These are phyloP conservation scores for Gynandropsis gynandra DNA, from an alignment of 345 rosid genomes.

Conservation along the genomic window DNA sequence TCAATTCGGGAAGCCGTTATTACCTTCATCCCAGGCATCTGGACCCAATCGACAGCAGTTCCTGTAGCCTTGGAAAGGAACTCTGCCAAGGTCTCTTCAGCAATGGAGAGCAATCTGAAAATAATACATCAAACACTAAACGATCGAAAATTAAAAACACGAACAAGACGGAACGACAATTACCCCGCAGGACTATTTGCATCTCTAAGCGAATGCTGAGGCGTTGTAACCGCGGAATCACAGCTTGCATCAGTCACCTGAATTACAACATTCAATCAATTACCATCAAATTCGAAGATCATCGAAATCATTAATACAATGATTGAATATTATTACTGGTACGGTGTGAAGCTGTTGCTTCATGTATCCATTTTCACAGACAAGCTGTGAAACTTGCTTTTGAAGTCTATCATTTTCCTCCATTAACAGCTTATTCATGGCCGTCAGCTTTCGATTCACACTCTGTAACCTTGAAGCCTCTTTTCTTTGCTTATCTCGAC, in stretches of 20 bases:
- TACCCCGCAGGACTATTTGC: constrained; percentile 99
- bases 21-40: constrained; percentile 99
- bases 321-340: constrained; percentile 23
- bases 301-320: neutral
- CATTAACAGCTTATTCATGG: constrained; percentile 98
- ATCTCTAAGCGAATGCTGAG: constrained; percentile 89
- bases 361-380: constrained; percentile 89
- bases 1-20: neutral
- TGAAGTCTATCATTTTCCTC: constrained; percentile 98
- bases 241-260: constrained; percentile 81
- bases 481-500: constrained; percentile 98
- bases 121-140: constrained; percentile 8
- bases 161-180: constrained; percentile 5
- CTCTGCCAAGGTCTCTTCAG: constrained; percentile 99
- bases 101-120: constrained; percentile 91
- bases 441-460: constrained; percentile 82
- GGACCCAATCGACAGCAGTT: constrained; percentile 99
- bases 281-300: neutral
- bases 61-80: constrained; percentile 99
- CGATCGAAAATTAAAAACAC: neutral
- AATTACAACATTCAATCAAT: neutral
- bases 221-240: constrained; percentile 87
- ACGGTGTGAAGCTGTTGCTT: constrained; percentile 80
- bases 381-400: constrained; percentile 98
- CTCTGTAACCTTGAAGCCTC: constrained; percentile 94